phyloP scores from a whole-genome alignment of 306 rosid species.

The Crotalaria pallida region DNA sequence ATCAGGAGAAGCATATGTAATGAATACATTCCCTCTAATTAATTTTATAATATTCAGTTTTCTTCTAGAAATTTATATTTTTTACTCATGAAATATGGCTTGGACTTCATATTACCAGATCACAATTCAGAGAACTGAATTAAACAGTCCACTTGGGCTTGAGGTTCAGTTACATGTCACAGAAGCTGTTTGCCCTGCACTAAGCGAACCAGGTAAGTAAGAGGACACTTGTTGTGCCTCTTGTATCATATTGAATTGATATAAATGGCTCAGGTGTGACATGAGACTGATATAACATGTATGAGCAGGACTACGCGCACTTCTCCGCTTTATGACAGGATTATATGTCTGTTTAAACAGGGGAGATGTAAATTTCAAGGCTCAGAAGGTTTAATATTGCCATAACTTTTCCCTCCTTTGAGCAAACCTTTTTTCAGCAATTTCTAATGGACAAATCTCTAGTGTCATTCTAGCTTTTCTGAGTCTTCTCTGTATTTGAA shows the following conservation, averaged over 20 bases:
- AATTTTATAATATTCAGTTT: neutral
- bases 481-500: slow-evolving; percentile 21
- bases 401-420: slow-evolving; percentile 20
- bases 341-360: slow-evolving; percentile 78
- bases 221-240: neutral
- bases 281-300: slow-evolving; percentile 12
- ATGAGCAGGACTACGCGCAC: slow-evolving; percentile 85
- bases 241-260: slow-evolving; percentile 1
- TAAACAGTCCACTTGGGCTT: slow-evolving; percentile 90
- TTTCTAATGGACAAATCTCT: slow-evolving; percentile 11
- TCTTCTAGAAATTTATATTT: slow-evolving; percentile 6
- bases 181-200: slow-evolving; percentile 93
- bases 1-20: slow-evolving; percentile 91
- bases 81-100: slow-evolving; percentile 13
- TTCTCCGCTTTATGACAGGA: slow-evolving; percentile 93
- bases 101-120: slow-evolving; percentile 45
- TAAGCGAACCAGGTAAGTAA: slow-evolving; percentile 87
- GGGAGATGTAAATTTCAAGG: slow-evolving; percentile 72
- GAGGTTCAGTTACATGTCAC: slow-evolving; percentile 87
- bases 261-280: neutral
- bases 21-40: slow-evolving; percentile 4
- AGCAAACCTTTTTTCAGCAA: slow-evolving; percentile 1
- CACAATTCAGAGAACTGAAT: slow-evolving; percentile 82
- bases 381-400: slow-evolving; percentile 55
- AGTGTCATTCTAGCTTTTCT: slow-evolving; percentile 18